Conservation (phyloP, 768 basidiomycete genomes). For the Pleurotus eryngii region DNA sequence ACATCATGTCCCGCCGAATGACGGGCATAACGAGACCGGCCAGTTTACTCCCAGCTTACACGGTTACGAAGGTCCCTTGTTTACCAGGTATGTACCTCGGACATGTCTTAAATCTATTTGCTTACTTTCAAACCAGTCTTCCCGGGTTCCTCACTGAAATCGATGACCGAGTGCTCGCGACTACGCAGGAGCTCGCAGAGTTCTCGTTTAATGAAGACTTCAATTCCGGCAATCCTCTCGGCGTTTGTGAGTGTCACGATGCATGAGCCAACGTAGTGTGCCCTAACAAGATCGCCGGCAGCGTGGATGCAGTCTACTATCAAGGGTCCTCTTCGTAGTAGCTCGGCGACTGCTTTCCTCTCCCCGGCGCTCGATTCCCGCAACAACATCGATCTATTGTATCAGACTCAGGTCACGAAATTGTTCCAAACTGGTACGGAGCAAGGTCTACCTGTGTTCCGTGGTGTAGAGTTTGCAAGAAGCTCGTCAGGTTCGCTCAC, state of each 20-base stretch:
- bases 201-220: conserved; percentile 34
- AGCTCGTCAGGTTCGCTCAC: conserved; percentile 3
- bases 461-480: conserved; percentile 17
- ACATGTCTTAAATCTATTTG: conserved; percentile 20
- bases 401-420: conserved; percentile 28
- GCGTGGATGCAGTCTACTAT: conserved; percentile 32
- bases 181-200: conserved; percentile 29
- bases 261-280: background rate
- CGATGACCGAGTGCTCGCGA: conserved; percentile 28
- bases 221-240: conserved; percentile 30
- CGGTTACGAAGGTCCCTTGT: conserved; percentile 28
- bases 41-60: conserved; percentile 35
- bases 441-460: conserved; percentile 14
- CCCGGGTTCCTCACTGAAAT: conserved; percentile 25
- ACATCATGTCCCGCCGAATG: conserved; percentile 31
- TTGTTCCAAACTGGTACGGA: conserved; percentile 17
- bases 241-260: conserved; percentile 21
- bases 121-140: conserved; percentile 15
- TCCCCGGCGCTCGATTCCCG: conserved; percentile 22
- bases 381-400: conserved; percentile 32
- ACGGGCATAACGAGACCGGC: conserved; percentile 33
- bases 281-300: background rate
- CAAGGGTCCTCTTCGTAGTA: conserved; percentile 28
- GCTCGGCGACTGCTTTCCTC: conserved; percentile 34
- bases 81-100: conserved; percentile 17